Conservation (phyloP, 768 basidiomycete genomes). For the Sutorius australiensis region DNA sequence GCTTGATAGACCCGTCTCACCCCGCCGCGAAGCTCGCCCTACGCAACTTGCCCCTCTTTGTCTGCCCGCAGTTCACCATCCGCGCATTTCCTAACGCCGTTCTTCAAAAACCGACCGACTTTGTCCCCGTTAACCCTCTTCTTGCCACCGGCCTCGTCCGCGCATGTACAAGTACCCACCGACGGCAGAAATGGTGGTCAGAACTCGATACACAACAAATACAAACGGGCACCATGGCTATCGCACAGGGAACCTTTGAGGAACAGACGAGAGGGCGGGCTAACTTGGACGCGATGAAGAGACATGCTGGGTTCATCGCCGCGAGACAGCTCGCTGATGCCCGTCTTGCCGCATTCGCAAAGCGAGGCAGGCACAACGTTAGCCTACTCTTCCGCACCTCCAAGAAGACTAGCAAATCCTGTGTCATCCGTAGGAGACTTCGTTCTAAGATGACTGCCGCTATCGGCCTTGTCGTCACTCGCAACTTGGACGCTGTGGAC, state of each 20-base stretch:
- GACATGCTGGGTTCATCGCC: neutral
- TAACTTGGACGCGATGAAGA: neutral
- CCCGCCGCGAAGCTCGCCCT: constrained; percentile 13
- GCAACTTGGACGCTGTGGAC: constrained; percentile 9
- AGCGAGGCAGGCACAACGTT: constrained; percentile 9
- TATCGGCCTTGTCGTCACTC: constrained; percentile 17
- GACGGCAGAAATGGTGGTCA: neutral
- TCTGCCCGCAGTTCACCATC: constrained; percentile 19
- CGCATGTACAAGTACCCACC: neutral
- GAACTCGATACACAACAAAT: neutral
- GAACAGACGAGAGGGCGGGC: neutral
- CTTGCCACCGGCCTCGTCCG: constrained; percentile 15
- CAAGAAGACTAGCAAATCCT: constrained; percentile 27
- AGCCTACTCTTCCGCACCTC: constrained; percentile 18
- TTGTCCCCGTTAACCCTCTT: constrained; percentile 19
- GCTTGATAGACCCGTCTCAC: constrained; percentile 17
- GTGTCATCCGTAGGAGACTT: constrained; percentile 19
- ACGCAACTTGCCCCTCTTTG: constrained; percentile 15
- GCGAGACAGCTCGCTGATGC: constrained; percentile 6
- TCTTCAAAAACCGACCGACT: constrained; percentile 10
- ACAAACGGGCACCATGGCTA: neutral
- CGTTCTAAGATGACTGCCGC: constrained; percentile 22
- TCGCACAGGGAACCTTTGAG: too few relatives aligned
- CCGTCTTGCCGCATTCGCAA: constrained; percentile 3
- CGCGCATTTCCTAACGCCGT: constrained; percentile 24